Evolutionary conservation across 768 basidiomycete species (phyloP).

Genomic region (Coprinellus micaceus): DNA sequence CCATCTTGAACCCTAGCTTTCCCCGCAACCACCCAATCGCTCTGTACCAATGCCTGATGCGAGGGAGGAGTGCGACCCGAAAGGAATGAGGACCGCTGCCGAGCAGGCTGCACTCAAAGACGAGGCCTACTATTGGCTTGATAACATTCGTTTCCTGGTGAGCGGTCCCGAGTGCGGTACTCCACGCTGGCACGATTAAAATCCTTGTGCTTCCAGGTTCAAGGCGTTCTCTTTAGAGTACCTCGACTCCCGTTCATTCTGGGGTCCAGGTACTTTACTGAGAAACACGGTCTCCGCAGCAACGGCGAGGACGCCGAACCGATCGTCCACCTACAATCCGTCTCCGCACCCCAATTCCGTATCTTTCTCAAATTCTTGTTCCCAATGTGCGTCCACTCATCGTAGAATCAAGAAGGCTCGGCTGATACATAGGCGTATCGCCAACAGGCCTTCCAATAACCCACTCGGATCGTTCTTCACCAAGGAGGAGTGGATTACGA

Average conservation of each 20-base stretch:
- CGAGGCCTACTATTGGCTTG: not conserved
- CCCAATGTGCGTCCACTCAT: not conserved
- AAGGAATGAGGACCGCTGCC: conserved; percentile 21
- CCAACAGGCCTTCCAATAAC: not conserved
- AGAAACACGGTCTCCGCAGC: not conserved
- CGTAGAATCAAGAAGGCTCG: not conserved
- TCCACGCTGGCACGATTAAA: not conserved
- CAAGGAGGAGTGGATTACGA: conserved; percentile 4
- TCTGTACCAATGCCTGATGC: not conserved
- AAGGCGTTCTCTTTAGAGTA: not conserved
- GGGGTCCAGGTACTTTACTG: not conserved
- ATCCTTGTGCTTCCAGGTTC: not conserved
- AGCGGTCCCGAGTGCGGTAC: not conserved
- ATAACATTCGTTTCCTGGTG: not conserved
- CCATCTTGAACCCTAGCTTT: too few relatives aligned
- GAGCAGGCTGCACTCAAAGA: not conserved
- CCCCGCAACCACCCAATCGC: not conserved
- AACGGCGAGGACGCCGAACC: not conserved
- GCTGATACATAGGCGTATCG: not conserved
- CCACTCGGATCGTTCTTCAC: not conserved
- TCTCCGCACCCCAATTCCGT: not conserved
- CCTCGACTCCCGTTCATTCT: not conserved
- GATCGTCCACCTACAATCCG: not conserved
- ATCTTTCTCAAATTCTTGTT: not conserved
- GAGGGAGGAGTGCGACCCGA: not conserved